A percentile compares a stretch with the other conserved stretches of the same genome.
Conservation (phyloP, 202 grass and related monocot species). For the Saccharum hybrid region DNA sequence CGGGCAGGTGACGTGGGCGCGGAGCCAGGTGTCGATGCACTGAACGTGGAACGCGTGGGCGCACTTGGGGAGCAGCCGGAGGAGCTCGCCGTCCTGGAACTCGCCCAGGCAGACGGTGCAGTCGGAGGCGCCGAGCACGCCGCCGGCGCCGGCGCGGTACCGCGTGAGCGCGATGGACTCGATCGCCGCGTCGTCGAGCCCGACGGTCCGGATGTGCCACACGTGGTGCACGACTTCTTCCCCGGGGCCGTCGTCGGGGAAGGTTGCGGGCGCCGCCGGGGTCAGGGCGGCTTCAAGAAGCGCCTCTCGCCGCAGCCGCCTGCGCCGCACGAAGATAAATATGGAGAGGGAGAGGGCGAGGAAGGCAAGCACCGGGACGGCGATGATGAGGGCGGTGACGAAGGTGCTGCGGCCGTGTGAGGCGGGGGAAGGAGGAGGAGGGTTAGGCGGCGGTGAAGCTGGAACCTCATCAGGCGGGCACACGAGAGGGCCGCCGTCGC, state of each 20-base stretch:
- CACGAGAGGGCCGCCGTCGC: too few species aligned
- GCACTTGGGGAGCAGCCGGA: conserved; percentile 70
- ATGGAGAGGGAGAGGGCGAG: neutral
- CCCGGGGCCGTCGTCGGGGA: neutral
- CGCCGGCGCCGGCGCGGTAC: conserved; percentile 46
- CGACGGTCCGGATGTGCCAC: conserved; percentile 71
- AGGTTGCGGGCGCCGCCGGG: neutral
- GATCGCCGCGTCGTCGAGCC: conserved; percentile 62
- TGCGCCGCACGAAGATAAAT: conserved; percentile 23
- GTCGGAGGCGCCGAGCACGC: conserved; percentile 45
- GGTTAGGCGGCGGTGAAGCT: neutral
- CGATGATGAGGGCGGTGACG: conserved; percentile 15
- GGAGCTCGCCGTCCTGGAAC: conserved; percentile 76
- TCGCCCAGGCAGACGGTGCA: conserved; percentile 82
- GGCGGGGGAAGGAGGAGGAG: neutral
- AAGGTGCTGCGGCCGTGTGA: conserved; percentile 10
- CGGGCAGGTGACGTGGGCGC: conserved; percentile 62
- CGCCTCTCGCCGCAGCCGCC: conserved; percentile 23
- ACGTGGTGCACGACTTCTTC: conserved; percentile 48
- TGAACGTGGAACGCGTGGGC: conserved; percentile 69
- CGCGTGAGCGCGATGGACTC: conserved; percentile 58
- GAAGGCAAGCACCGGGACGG: conserved; percentile 20
- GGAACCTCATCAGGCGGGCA: neutral
- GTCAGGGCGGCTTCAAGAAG: conserved; percentile 17
- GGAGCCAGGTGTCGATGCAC: conserved; percentile 78